Base-by-base conservation (phyloP, 352 stramenopile genomes). In the Thraustochytrium sp. region DNA sequence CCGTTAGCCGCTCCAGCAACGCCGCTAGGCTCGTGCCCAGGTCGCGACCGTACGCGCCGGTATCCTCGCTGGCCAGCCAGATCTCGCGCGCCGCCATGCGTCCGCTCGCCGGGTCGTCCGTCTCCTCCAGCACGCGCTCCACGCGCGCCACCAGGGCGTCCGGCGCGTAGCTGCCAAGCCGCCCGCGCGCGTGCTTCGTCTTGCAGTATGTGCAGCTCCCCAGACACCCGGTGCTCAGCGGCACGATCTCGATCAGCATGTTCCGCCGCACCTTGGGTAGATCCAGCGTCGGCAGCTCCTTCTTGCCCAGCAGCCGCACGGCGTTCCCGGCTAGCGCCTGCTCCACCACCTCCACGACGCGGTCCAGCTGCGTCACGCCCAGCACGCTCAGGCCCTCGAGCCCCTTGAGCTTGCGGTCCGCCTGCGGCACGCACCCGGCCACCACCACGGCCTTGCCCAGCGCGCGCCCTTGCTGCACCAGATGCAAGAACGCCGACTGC, bases 161-260 rank as follows among this genome's bases (percentile, higher is more conserved):
- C 0, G 90, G 88, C 31, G 89, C 89, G 85, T 97, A 97, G 76
- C 91, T 95, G 23, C 92, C 92, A 44, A 97, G 78, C 82, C 93
- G 94, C 29, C 93, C 93, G n/a, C 93, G 90, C 29, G 93, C 93
- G 82, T 96, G 92, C 31, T 91, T 91, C 9, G 93, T 97, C 88
- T 97, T 97, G 87, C 93, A 97, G 89, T 97, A 97, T 26, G 93
- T 97, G 80, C 93, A 97, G 3, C 92, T 91, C 16, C 93, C 93
- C 3, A 97, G 89, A 83, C 93, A 97, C 37, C 93, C 93, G 18
- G 92, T 96, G 62, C 91, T 96, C 34, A 97, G 85, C 34, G 93
- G 93, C 53, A 97, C 92, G 84, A 97, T 97, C 86, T 97, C 93
- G 9, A 97, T 91, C 86, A 94, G 92, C 3, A 90, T 91, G 86